Evolutionary conservation across 2,329 filamentous ascomycete genomes (phyloP).

Genomic region (Apiospora rasikravindrae): DNA sequence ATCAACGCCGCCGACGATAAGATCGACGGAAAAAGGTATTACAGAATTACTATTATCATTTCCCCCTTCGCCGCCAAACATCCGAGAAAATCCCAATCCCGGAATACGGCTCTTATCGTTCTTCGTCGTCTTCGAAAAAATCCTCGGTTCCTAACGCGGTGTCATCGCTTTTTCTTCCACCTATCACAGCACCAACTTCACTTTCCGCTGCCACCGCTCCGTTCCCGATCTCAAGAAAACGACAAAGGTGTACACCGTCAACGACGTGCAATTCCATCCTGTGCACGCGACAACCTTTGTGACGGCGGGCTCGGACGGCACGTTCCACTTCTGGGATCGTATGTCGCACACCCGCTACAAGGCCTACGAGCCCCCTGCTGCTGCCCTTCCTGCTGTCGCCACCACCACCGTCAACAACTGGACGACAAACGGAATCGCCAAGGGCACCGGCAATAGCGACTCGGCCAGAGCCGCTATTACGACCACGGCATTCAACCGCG

Average conservation of each 20-base stretch:
- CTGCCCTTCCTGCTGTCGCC: not conserved
- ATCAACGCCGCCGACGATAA: conserved; percentile 30
- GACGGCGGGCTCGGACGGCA: conserved; percentile 43
- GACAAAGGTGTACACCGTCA: conserved; percentile 40
- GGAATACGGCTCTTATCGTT: not conserved
- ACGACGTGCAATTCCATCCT: conserved; percentile 40
- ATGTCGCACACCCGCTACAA: conserved; percentile 53
- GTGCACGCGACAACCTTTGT: conserved; percentile 29
- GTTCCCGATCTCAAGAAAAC: conserved; percentile 22
- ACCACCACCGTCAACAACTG: not conserved
- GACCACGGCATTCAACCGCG: conserved; percentile 64
- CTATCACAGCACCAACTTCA: conserved; percentile 31
- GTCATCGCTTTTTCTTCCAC: not conserved
- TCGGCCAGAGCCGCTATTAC: conserved; percentile 62
- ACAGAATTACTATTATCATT: not conserved
- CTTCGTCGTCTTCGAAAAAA: not conserved
- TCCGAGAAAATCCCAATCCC: conserved; percentile 15
- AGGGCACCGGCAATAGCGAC: not conserved
- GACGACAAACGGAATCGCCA: not conserved
- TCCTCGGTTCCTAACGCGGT: not conserved
- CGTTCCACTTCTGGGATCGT: conserved; percentile 61
- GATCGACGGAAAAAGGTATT: conserved; percentile 19
- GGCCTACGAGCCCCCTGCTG: conserved; percentile 46
- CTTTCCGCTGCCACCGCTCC: conserved; percentile 42
- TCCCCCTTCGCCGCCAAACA: not conserved